phyloP scores from a whole-genome alignment of 176 grass and related monocot genomes.

The Hyparrhenia diplandra region DNA sequence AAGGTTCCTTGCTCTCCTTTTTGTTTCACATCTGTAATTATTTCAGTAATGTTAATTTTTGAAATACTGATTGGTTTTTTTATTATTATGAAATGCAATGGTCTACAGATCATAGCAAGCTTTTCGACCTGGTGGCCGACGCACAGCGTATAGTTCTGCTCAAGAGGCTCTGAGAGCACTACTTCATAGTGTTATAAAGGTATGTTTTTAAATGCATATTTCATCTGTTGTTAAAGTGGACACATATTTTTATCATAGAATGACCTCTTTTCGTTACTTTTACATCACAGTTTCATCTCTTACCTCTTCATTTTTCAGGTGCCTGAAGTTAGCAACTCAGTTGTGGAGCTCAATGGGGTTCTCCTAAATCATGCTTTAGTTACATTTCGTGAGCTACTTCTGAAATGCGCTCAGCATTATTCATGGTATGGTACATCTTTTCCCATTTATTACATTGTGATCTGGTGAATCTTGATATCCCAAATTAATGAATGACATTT shows the following conservation, averaged over 20 bases:
- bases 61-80: background rate
- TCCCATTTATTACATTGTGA: background rate
- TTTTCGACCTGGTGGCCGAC: constrained; percentile 68
- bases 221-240: constrained; percentile 5
- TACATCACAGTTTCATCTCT: constrained; percentile 2
- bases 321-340: constrained; percentile 62
- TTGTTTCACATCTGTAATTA: constrained; percentile 29
- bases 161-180: constrained; percentile 78
- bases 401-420: constrained; percentile 92
- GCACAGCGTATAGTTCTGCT: constrained; percentile 65
- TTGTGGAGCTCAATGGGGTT: constrained; percentile 82
- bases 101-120: constrained; percentile 68
- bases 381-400: constrained; percentile 73
- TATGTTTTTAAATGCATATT: constrained; percentile 34
- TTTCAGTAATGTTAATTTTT: constrained; percentile 14
- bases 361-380: constrained; percentile 86
- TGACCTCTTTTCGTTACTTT: background rate
- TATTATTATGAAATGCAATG: constrained; percentile 34
- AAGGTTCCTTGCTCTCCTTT: constrained; percentile 48
- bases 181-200: constrained; percentile 79
- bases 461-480: background rate
- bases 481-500: constrained; percentile 14
- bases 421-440: constrained; percentile 73
- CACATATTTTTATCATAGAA: background rate
- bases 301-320: constrained; percentile 41